Base-by-base conservation (phyloP, 2,329 filamentous ascomycete species). In the Claviceps maximensis region DNA sequence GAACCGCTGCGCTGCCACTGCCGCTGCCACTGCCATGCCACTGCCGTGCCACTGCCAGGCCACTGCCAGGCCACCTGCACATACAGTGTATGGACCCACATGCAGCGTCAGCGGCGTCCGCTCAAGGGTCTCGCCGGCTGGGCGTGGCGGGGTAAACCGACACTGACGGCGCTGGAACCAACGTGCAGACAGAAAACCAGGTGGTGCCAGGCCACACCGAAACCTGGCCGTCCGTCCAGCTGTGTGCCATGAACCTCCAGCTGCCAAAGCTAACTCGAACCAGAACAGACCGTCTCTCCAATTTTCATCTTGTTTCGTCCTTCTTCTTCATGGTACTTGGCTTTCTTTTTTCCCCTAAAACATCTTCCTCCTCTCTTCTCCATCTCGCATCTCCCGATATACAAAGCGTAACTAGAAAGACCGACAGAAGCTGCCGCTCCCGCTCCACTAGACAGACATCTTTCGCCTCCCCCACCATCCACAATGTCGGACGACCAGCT, bases 401-500 rank as follows among this genome's bases (percentile, higher is more conserved):
- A 49, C 10, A 7, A 21, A 44, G 13, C 41, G 19, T 19, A 23
- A 25, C 9, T 5, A 6, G 23, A 15, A 10, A 27, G 17, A 29
- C 4, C 17, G 13, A 31, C 4, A 19, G 29, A 29, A 31, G 15
- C 17, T 33, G 4, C 9, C 31, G 9, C 4, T 12, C 31, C 2
- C 31, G 31, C 8, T 4, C 31, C 31, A 21, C 21, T 15, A 31
- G 15, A 47, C 17, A 46, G 25, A 31, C 17, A 33, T 6, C 45
- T 33, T 33, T 25, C 47, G 10, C 31, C 21, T 12, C 1, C 36
- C 19, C 47, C 6, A 13, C 47, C 13, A 27, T 45, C 50, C 53
- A 64, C 53, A 57, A 69, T 69, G 67, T 61, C 70, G 54, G 64
- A 73, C 54, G 58, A 66, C 23, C 64, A 67, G 59, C 63, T 70